Conservation (phyloP, 1,284 basidiomycete species). For the Amylostereum chailletii region DNA sequence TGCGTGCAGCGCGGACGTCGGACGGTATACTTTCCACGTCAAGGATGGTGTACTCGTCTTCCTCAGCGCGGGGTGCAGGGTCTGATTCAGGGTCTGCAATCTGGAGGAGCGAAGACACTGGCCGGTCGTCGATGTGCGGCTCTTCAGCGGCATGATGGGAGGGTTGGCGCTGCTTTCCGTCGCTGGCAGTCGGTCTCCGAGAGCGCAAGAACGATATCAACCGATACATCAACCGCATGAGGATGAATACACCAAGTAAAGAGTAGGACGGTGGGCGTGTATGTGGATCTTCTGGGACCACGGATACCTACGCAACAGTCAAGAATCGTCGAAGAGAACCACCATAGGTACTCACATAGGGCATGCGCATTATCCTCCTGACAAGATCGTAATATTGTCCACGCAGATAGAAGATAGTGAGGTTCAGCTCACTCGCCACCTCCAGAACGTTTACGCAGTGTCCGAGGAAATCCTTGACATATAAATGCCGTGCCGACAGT, state of each 20-base stretch:
- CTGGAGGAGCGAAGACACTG: constrained; percentile 54
- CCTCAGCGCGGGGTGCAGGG: constrained; percentile 49
- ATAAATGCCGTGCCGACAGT: constrained; percentile 23
- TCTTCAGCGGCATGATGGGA: constrained; percentile 29
- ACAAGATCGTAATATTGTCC: constrained; percentile 74
- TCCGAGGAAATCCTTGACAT: constrained; percentile 31
- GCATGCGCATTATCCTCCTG: constrained; percentile 64
- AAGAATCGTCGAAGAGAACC: background rate
- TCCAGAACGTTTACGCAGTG: constrained; percentile 40
- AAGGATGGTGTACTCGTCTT: constrained; percentile 59
- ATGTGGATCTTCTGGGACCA: constrained; percentile 62
- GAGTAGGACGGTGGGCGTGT: constrained; percentile 76
- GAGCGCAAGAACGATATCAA: constrained; percentile 35
- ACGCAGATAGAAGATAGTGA: constrained; percentile 74
- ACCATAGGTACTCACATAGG: constrained; percentile 51
- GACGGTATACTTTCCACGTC: constrained; percentile 46
- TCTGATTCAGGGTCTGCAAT: constrained; percentile 41
- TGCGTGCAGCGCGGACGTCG: constrained; percentile 51
- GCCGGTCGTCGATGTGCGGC: constrained; percentile 54
- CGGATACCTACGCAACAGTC: constrained; percentile 49
- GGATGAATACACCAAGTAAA: constrained; percentile 71
- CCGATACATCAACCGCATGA: constrained; percentile 62
- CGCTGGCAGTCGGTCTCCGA: constrained; percentile 10
- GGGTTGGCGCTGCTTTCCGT: constrained; percentile 17
- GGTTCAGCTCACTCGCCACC: constrained; percentile 61